A percentile compares a stretch with the other conserved stretches of the same genome.
Evolutionary conservation across 306 rosid species (phyloP).

Genomic region (Spatholobus suberectus): DNA sequence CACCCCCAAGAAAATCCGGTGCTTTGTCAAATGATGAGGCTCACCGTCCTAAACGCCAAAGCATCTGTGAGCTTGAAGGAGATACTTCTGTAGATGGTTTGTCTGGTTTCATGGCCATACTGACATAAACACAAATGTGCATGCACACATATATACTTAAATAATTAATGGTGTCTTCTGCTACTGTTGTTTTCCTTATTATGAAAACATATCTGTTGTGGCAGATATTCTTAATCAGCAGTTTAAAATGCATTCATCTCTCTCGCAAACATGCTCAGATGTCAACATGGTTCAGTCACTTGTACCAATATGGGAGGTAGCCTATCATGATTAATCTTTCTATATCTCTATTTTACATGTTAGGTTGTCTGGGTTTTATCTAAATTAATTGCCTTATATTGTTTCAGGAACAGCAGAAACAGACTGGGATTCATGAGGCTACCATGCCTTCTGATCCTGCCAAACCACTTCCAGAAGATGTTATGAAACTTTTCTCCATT

Average conservation of each 20-base stretch:
- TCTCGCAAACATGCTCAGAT: constrained; percentile 78
- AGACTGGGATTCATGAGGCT: constrained; percentile 60
- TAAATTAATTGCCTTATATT: constrained; percentile 33
- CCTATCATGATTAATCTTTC: constrained; percentile 21
- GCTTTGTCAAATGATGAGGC: constrained; percentile 50
- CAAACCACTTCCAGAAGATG: constrained; percentile 79
- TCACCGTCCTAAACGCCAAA: constrained; percentile 62
- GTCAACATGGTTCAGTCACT: constrained; percentile 96
- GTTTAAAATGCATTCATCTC: constrained; percentile 77
- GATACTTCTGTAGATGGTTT: constrained; percentile 83
- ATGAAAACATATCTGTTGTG: constrained; percentile 41
- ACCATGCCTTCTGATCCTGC: constrained; percentile 61
- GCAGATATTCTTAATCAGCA: constrained; percentile 79
- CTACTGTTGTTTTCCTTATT: constrained; percentile 9
- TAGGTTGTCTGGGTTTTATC: constrained; percentile 25
- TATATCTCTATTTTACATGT: constrained; percentile 15
- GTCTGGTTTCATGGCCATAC: constrained; percentile 46
- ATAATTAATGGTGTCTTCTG: constrained; percentile 21
- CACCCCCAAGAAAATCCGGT: constrained; percentile 50
- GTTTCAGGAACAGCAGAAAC: constrained; percentile 75
- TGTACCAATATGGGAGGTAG: constrained; percentile 93
- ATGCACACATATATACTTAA: background rate
- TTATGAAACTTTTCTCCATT: constrained; percentile 63
- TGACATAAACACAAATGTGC: constrained; percentile 21
- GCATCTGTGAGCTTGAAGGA: constrained; percentile 91